Conservation (phyloP, 805 yeast genomes). For the Maudiozyma serrabonitensis region DNA sequence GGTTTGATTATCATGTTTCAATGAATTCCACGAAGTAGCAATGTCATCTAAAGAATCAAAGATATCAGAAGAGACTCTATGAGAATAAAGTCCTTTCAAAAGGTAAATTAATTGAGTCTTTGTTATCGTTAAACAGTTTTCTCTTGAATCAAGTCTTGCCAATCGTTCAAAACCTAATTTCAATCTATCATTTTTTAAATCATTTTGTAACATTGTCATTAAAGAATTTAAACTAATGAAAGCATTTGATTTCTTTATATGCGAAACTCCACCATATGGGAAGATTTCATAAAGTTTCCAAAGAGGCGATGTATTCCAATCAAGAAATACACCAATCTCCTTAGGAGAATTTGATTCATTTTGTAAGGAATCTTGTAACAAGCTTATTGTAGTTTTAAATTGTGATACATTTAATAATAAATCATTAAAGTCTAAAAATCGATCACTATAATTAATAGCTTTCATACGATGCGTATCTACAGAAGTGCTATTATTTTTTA, state of each 20-base stretch:
- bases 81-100: conserved; percentile 30
- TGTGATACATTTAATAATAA: conserved; percentile 24
- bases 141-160: conserved; percentile 23
- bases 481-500: conserved; percentile 3
- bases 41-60: conserved; percentile 25
- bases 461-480: conserved; percentile 18
- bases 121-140: conserved; percentile 25
- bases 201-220: conserved; percentile 34
- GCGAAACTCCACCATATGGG: conserved; percentile 9
- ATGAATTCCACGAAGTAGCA: conserved; percentile 10
- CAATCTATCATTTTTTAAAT: conserved; percentile 31
- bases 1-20: conserved; percentile 25
- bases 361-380: conserved; percentile 26
- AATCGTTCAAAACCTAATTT: conserved; percentile 25
- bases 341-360: conserved; percentile 19
- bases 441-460: conserved; percentile 32
- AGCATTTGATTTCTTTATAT: conserved; percentile 9
- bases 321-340: conserved; percentile 20
- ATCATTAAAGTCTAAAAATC: conserved; percentile 32
- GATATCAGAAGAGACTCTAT: conserved; percentile 30
- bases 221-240: conserved; percentile 32
- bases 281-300: conserved; percentile 20
- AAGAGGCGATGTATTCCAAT: conserved; percentile 29
- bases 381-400: conserved; percentile 27
- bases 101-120: conserved; percentile 30